Base-by-base conservation (phyloP, 164 flowering plant species). In the Liriodendron chinense region DNA sequence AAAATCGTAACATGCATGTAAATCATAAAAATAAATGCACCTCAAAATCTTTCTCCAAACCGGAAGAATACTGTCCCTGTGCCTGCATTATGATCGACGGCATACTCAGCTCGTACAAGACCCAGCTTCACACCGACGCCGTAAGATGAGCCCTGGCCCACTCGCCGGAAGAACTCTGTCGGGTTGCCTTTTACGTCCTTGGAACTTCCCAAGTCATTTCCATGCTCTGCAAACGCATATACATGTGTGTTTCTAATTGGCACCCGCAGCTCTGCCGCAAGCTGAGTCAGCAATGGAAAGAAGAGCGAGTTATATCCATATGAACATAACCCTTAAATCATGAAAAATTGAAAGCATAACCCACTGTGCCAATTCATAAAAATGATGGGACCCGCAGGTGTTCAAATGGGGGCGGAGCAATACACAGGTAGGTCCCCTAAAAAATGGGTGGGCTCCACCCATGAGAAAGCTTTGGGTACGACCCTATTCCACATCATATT, bases 151-250 rank as follows among this genome's bases (percentile, higher is more conserved):
- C 99, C 99, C 21, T 87, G 81, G 20, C 99, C 99, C 87, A 87
- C 82, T 63, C 99, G 85, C 79, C 98, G 79, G 79, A 94, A 96
- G 53, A 92, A 97, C 82, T 91, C 96, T 1, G 99, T 96, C 25
- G 99, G 99, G 79, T 96, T 96, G 26, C 99, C 99, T 81, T 96
- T 94, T 12, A 96, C 93, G 73, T 93, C 94, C 83, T 91, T 94
- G n/a, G 99, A 96, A 78, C 92, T 93, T 72, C 98, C 98, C 34
- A 96, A 82, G 82, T 96, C 99, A 78, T 92, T 96, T 25, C 99
- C 98, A 76, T 96, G 99, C 76, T 96, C 99, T 1, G 84, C 98
- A 88, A 96, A 96, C 66, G 87, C 96, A 79, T 93, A 94, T 0
- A 91, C 86, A 43, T 96, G 97, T 1, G 98, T 94, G 59, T 84